Evolutionary conservation across 129 eudicot species (phyloP).

Genomic region (Silybum marianum): DNA sequence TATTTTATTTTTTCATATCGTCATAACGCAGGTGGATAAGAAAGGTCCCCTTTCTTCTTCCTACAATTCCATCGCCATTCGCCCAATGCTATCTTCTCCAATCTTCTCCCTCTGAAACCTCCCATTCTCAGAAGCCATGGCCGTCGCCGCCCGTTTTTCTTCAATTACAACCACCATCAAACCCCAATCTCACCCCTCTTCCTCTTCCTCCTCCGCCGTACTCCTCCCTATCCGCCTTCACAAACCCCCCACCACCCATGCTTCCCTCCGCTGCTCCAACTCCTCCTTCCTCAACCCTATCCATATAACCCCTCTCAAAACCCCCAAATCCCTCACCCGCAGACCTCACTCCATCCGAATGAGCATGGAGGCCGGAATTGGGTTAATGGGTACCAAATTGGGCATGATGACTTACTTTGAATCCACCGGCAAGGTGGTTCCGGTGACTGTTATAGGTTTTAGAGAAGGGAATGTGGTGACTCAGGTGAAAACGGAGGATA

Average conservation of each 20-base stretch:
- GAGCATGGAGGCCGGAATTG: constrained; percentile 85
- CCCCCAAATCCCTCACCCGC: constrained; percentile 30
- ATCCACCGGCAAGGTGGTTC: constrained; percentile 69
- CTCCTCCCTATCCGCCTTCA: constrained; percentile 38
- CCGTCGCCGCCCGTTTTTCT: constrained; percentile 42
- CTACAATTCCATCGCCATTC: neutral
- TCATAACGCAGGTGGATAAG: constrained; percentile 31
- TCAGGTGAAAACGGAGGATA: constrained; percentile 80
- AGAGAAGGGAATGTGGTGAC: constrained; percentile 92
- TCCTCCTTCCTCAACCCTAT: constrained; percentile 54
- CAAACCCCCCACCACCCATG: constrained; percentile 21
- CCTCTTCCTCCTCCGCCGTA: constrained; percentile 24
- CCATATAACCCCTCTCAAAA: constrained; percentile 13
- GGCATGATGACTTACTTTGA: constrained; percentile 97
- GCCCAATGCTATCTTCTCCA: constrained; percentile 18
- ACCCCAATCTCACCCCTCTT: constrained; percentile 23
- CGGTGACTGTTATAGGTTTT: constrained; percentile 91
- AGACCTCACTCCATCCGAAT: constrained; percentile 18
- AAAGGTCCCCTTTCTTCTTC: neutral
- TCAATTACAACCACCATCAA: constrained; percentile 22
- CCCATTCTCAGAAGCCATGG: constrained; percentile 27
- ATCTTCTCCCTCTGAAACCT: constrained; percentile 7
- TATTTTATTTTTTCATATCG: neutral
- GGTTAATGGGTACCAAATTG: constrained; percentile 86
- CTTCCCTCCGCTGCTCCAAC: constrained; percentile 31